Base-by-base conservation (phyloP, 1,284 basidiomycete genomes). In the Trichosporon sp. region DNA sequence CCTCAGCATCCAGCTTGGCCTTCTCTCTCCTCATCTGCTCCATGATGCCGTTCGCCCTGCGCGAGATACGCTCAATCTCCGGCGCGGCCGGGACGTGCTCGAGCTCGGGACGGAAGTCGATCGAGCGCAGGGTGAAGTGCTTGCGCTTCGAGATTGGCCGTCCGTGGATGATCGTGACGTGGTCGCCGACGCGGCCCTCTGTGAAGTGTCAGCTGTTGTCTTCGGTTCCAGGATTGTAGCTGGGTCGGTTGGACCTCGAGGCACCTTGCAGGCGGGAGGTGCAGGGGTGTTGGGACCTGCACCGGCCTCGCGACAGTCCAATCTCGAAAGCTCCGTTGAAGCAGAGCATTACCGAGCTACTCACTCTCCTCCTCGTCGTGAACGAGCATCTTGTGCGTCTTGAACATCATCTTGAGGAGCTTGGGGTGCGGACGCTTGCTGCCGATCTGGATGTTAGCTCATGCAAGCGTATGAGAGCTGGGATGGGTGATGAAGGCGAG, bases 331-430 rank as follows among this genome's bases (percentile, higher is more conserved):
- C 26, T 26, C 26, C 26, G 26, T 26, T 26, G 26, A 26, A 26
- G 26, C 26, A 26, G 26, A 26, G 26, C 26, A 26, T 26, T 26
- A 26, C 26, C 26, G 26, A 26, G 26, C 2, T 12, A 77, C 80
- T 72, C 70, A 81, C 80, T 63, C 67, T 80, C 77, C 7, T 70
- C 61, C 72, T 80, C 78, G 67, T 82, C 81, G 68, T 82, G 81
- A 5, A 80, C 80, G 56, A 81, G 74, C 56, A 76, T 77, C 73
- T 82, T 82, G 65, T 79, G 81, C 65, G 78, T 76, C 66, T 75
- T 75, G 59, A 75, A 76, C 35, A 81, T 71, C 63, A 70, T 68
- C 74, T 79, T 78, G 32, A 75, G 59, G 32, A 76, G 68, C 65
- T 75, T 76, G 38, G 74, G 76, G 70, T 79, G 77, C 70, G 76